A percentile compares a stretch with the other conserved stretches of the same genome.
These are phyloP conservation scores for Aureobasidium sp. DNA, from an alignment of 2,329 filamentous ascomycete species.

Conservation along the genomic window DNA sequence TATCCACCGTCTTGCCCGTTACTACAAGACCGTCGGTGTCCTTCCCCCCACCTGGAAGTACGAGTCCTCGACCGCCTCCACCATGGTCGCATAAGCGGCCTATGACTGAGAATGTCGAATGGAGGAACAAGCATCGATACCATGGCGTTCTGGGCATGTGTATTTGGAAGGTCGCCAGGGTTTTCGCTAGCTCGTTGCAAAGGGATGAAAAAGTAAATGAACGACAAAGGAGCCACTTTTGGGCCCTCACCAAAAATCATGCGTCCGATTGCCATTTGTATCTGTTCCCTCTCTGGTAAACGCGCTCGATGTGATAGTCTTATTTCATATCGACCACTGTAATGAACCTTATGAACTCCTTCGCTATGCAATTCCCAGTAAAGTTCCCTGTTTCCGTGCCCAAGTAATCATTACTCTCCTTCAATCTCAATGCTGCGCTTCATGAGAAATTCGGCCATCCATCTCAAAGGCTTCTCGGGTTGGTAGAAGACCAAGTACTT, in stretches of 20 bases:
- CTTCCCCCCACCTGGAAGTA: slow-evolving; percentile 95
- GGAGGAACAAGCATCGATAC: slow-evolving; percentile 1
- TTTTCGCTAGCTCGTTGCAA: slow-evolving; percentile 12
- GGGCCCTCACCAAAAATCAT: slow-evolving; percentile 1
- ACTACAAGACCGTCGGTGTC: slow-evolving; percentile 94
- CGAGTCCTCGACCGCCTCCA: slow-evolving; percentile 94
- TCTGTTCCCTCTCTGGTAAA: neutral
- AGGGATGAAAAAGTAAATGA: slow-evolving; percentile 8
- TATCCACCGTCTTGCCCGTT: slow-evolving; percentile 94
- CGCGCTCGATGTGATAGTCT: neutral
- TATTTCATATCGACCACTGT: neutral
- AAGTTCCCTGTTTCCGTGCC: neutral
- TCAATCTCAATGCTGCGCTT: slow-evolving; percentile 41
- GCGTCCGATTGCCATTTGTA: slow-evolving; percentile 1
- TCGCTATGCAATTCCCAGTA: slow-evolving; percentile 6
- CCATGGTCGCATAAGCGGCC: slow-evolving; percentile 71
- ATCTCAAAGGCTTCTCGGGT: slow-evolving; percentile 43
- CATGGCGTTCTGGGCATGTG: slow-evolving; percentile 13
- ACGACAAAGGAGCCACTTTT: slow-evolving; percentile 9
- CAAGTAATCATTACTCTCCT: slow-evolving; percentile 19
- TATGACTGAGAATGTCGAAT: slow-evolving; percentile 1
- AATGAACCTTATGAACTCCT: slow-evolving; percentile 10
- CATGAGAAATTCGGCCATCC: slow-evolving; percentile 39
- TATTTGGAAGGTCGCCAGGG: slow-evolving; percentile 9
- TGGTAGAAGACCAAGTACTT: slow-evolving; percentile 41